Conservation (phyloP, 148 eudicot species). For the Arbutus unedo region DNA sequence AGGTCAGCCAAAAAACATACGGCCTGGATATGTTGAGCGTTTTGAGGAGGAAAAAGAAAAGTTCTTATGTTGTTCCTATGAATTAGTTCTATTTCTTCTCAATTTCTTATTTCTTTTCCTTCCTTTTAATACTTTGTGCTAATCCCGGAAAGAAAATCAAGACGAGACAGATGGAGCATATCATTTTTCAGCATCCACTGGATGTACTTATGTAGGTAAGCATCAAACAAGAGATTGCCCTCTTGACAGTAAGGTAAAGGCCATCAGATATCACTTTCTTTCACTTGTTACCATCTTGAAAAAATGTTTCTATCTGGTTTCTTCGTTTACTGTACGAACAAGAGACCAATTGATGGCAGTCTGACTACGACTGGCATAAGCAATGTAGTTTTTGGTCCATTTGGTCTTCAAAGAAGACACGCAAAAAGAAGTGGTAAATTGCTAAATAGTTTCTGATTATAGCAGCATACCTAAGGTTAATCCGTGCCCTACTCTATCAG, state of each 20-base stretch:
- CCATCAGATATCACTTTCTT: neutral
- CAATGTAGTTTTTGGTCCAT: neutral
- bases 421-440: neutral
- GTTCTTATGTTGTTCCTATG: neutral
- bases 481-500: neutral
- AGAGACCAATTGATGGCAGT: neutral
- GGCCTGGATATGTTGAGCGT: neutral
- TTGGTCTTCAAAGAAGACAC: neutral
- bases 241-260: neutral
- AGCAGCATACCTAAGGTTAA: neutral
- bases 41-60: too few relatives aligned
- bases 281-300: neutral
- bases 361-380: neutral
- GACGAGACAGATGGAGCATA: neutral
- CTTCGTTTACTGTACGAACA: neutral
- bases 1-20: neutral
- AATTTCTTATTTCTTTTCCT: neutral
- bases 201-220: neutral
- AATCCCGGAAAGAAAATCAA: too few relatives aligned
- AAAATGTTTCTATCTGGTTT: neutral
- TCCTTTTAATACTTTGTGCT: neutral
- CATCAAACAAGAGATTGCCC: neutral
- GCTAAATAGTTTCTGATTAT: neutral
- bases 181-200: neutral
- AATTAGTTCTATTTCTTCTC: neutral